A percentile compares a stretch with the other conserved stretches of the same genome.
These are phyloP conservation scores for Aphanomyces euteiches DNA, from an alignment of 352 stramenopile genomes.

Conservation along the genomic window DNA sequence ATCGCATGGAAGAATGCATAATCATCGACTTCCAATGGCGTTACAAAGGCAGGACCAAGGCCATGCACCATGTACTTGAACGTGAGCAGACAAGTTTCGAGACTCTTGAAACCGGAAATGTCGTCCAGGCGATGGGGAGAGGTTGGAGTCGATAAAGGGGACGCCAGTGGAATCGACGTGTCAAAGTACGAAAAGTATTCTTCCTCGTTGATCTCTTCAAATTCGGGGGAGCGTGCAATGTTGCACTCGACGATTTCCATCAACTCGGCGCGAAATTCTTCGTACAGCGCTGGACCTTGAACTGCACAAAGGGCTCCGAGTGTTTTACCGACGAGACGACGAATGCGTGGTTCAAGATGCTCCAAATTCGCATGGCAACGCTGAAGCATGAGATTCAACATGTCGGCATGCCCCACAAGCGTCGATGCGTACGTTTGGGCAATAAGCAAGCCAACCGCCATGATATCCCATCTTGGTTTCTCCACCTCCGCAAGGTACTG, in stretches of 20 bases:
- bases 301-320: constrained; percentile 64
- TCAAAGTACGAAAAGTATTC: constrained; percentile 48
- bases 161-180: constrained; percentile 76
- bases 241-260: constrained; percentile 71
- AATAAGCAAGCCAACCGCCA: constrained; percentile 60
- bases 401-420: constrained; percentile 37
- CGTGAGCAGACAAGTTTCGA: constrained; percentile 90
- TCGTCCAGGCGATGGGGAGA: constrained; percentile 90
- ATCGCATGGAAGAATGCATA: constrained; percentile 64
- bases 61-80: constrained; percentile 83
- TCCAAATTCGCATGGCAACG: constrained; percentile 57
- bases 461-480: constrained; percentile 60
- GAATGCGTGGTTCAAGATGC: constrained; percentile 81
- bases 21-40: constrained; percentile 49
- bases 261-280: constrained; percentile 65
- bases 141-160: constrained; percentile 64
- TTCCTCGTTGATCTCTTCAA: constrained; percentile 72
- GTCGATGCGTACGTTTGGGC: constrained; percentile 40
- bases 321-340: constrained; percentile 66
- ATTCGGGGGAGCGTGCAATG: constrained; percentile 69
- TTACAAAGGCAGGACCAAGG: constrained; percentile 66
- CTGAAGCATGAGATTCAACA: constrained; percentile 36
- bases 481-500: constrained; percentile 27
- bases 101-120: constrained; percentile 94
- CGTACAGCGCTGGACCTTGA: constrained; percentile 52